These are phyloP conservation scores for Sporothrix pallida DNA, from an alignment of 2,329 filamentous ascomycete species.

Conservation along the genomic window DNA sequence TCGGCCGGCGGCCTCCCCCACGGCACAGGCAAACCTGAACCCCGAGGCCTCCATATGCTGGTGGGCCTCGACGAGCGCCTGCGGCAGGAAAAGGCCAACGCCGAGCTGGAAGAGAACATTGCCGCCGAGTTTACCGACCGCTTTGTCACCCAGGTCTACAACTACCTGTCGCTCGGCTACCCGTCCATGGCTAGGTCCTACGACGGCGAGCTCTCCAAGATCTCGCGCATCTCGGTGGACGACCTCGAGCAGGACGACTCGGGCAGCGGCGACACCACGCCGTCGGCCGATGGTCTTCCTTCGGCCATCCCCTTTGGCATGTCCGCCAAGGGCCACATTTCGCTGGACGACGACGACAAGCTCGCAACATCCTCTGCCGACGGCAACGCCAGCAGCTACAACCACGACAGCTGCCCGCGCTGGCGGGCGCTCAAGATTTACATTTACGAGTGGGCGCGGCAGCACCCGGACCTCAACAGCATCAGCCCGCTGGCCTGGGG, in stretches of 20 bases:
- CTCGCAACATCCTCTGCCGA: conserved; percentile 2
- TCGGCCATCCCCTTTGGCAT: conserved; percentile 30
- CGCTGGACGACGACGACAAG: conserved; percentile 60
- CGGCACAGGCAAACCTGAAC: background rate
- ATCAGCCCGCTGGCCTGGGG: conserved; percentile 70
- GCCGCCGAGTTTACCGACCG: conserved; percentile 75
- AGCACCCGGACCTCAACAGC: conserved; percentile 75
- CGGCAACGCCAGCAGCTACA: conserved; percentile 38
- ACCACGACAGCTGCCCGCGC: conserved; percentile 65
- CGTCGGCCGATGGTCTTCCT: conserved; percentile 44
- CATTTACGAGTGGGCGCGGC: conserved; percentile 85
- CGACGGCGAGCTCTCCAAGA: conserved; percentile 83
- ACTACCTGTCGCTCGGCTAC: conserved; percentile 92
- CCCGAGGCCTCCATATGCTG: conserved; percentile 49
- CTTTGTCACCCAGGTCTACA: conserved; percentile 95
- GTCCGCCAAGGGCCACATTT: conserved; percentile 75
- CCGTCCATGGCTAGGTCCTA: conserved; percentile 82
- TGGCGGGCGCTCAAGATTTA: conserved; percentile 87
- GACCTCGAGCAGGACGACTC: conserved; percentile 75
- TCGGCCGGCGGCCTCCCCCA: background rate
- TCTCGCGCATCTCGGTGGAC: conserved; percentile 70
- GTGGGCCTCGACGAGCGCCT: conserved; percentile 59
- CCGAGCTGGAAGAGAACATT: conserved; percentile 60
- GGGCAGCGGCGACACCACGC: conserved; percentile 51
- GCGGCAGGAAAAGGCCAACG: conserved; percentile 55